Base-by-base conservation (phyloP, 768 basidiomycete genomes). In the Coprinopsis sp. region DNA sequence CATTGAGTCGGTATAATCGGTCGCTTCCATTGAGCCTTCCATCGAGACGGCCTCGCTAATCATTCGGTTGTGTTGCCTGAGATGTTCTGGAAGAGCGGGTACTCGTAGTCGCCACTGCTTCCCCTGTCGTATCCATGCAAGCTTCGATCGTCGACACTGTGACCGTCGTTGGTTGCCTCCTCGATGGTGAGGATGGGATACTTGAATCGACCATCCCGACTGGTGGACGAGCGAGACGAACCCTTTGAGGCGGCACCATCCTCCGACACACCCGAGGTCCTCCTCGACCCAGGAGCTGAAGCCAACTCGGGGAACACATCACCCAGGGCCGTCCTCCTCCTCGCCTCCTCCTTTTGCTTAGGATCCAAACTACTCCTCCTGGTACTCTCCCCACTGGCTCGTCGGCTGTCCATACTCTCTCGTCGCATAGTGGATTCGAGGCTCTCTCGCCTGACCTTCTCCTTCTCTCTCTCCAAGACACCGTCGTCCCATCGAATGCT, bases 1-100 rank as follows among this genome's bases (percentile, higher is more conserved):
- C 51, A 81, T 68, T 33, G 83, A 74, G 51, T 82, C 80, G 0
- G 80, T 81, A 0, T 72, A 72, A 0, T 82, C 82, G 6, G 81
- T 63, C 49, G 79, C 77, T 14, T 59, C 66, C 22, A 78, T 59
- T n/a, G 8, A n/a, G 29, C 8, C 29, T 8, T 31, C 29, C 29
- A 31, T 31, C 29, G 29, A 31, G 29, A 8, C 29, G 29, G 8
- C 29, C 8, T 31, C 29, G 29, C 29, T 31, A 8, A 18, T 49
- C 47, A 23, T n/a, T n/a, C n/a, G n/a, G n/a, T n/a, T n/a, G n/a
- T n/a, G n/a, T n/a, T n/a, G n/a, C n/a, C n/a, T n/a, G n/a, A n/a
- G n/a, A n/a, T n/a, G n/a, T n/a, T n/a, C n/a, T n/a, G 45, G 45
- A 8, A 44, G 5, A 18, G 42, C 28, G 36, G 37, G 19, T 50